phyloP scores from a whole-genome alignment of 306 rosid species.

The Gleditsia sinensis region DNA sequence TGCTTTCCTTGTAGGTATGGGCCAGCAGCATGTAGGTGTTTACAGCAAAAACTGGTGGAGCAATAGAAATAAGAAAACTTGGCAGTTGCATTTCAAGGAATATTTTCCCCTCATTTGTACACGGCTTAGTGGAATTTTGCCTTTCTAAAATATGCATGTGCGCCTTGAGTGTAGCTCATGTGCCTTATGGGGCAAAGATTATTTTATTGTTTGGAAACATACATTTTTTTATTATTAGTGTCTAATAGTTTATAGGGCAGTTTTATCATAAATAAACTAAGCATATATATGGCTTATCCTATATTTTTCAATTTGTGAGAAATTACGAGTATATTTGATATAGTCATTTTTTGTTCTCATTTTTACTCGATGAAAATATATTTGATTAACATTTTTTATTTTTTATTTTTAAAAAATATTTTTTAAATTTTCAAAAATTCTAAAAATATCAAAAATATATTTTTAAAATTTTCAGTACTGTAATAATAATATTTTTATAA shows the following conservation, averaged over 20 bases:
- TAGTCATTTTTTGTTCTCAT: no score
- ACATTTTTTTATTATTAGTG: neutral
- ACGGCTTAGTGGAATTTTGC: neutral
- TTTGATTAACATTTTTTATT: no score
- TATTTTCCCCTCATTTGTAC: neutral
- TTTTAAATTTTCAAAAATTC: no score
- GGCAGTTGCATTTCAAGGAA: neutral
- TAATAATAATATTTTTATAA: no score
- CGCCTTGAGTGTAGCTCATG: slow-evolving; percentile 7
- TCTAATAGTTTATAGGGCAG: neutral
- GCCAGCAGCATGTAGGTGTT: no score
- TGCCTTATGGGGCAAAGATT: slow-evolving; percentile 6
- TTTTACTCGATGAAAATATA: no score
- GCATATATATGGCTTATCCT: neutral
- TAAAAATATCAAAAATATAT: no score
- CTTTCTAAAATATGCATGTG: neutral
- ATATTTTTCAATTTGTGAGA: neutral
- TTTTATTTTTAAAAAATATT: no score
- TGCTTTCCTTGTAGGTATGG: no score
- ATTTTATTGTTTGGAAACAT: neutral
- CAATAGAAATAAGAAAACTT: neutral
- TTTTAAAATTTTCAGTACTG: no score
- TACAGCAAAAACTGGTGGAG: no score
- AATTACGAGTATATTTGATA: no score
- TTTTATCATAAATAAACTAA: neutral